Evolutionary conservation across 2,329 filamentous ascomycete species (phyloP).

Genomic region (Aspergillus pseudotamarii): DNA sequence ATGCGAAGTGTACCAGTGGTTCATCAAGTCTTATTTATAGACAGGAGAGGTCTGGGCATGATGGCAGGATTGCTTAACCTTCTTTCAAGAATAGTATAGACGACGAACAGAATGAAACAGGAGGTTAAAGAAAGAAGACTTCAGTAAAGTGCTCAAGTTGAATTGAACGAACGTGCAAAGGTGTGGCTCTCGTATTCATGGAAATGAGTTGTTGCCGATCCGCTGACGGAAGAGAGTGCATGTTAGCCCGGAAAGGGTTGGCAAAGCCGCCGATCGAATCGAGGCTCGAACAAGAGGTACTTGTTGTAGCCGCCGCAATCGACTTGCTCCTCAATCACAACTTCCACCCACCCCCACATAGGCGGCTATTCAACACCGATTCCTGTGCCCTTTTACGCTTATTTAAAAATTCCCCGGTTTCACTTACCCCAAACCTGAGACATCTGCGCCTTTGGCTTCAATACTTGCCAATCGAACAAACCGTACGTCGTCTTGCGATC

Average conservation of each 20-base stretch:
- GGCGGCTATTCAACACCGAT: constrained; percentile 12
- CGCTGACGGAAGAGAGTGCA: neutral
- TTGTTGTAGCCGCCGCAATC: constrained; percentile 13
- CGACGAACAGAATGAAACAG: too few relatives aligned
- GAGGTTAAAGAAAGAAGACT: neutral
- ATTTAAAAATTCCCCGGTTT: neutral
- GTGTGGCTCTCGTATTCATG: neutral
- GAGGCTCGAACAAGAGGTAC: constrained; percentile 2
- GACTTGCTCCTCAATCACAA: constrained; percentile 2
- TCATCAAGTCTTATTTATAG: neutral
- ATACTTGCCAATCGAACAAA: neutral
- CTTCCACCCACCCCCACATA: constrained; percentile 13
- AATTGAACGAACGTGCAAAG: too few relatives aligned
- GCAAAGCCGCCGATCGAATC: neutral
- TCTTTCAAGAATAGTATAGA: too few relatives aligned
- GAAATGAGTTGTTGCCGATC: constrained; percentile 1
- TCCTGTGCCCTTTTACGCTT: neutral
- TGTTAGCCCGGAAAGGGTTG: neutral
- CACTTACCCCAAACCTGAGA: neutral
- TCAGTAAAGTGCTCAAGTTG: neutral
- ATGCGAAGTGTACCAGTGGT: neutral
- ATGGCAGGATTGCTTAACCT: neutral
- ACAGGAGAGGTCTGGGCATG: neutral
- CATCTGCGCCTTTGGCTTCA: constrained; percentile 1
- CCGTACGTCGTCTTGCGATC: neutral